Percentiles rank a stretch among this genome's conserved stretches.
These are phyloP conservation scores for Lepidium aucheri DNA, from an alignment of 345 rosid genomes.

Conservation along the genomic window DNA sequence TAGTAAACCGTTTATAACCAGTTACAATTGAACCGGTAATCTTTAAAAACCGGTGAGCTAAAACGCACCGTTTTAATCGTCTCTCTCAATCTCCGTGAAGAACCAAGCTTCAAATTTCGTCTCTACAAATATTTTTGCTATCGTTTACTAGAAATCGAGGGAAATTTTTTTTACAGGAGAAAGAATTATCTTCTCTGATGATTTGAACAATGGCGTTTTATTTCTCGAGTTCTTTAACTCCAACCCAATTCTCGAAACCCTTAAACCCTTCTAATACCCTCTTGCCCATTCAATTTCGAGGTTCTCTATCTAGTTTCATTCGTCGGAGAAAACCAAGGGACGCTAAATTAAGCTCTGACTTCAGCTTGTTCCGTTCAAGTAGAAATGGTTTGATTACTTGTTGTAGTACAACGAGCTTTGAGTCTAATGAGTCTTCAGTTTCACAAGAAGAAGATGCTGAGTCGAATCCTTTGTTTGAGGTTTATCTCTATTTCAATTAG, in stretches of 20 bases:
- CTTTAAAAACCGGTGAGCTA: neutral
- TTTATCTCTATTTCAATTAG: neutral
- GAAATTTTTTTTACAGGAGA: neutral
- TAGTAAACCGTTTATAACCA: neutral
- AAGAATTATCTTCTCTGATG: neutral
- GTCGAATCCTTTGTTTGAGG: conserved; percentile 55
- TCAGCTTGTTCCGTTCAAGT: neutral
- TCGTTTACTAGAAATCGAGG: conserved; percentile 14
- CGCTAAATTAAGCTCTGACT: conserved; percentile 10
- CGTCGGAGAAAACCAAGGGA: conserved; percentile 14
- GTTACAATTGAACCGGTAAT: neutral
- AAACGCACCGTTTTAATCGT: conserved; percentile 23
- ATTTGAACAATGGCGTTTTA: conserved; percentile 37
- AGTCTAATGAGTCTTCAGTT: conserved; percentile 22
- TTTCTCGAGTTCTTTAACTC: conserved; percentile 32
- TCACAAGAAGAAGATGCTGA: conserved; percentile 38
- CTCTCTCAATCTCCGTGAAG: conserved; percentile 12
- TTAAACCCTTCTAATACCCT: conserved; percentile 27
- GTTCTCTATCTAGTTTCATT: conserved; percentile 13
- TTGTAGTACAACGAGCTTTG: conserved; percentile 30
- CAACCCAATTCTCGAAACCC: conserved; percentile 26
- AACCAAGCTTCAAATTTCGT: conserved; percentile 5
- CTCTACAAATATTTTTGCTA: neutral
- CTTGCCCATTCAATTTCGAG: conserved; percentile 13
- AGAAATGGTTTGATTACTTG: conserved; percentile 21